Base-by-base conservation (phyloP, 2,329 filamentous ascomycete genomes). In the Hortaea werneckii region DNA sequence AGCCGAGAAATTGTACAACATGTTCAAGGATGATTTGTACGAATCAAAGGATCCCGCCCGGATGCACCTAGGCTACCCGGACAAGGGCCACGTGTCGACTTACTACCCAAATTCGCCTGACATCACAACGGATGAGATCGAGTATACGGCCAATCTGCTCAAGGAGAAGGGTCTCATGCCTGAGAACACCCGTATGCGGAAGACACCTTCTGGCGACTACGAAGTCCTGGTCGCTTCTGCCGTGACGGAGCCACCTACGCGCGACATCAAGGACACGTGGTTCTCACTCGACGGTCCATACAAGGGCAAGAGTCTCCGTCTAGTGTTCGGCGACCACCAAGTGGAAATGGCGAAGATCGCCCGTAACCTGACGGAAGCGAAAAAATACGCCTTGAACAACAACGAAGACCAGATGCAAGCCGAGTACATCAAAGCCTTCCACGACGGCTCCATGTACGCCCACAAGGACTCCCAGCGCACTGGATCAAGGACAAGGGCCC, bases 401-500 rank as follows among this genome's bases (percentile, higher is more conserved):
- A 67, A 65, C 38, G 60, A 74, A 51, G 57, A 58, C 13, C 59
- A 63, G 42, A 73, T 74, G 67, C 63, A 68, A 49, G 63, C 63
- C 9, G 63, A 70, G 44, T 76, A 76, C 47, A 62, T 69, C 29
- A 73, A 72, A 50, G 66, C 67, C 34, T 77, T 76, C 61, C 57
- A 65, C 11, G 72, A 71, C 6, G 74, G 74, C 7, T 71, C 71
- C 4, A 62, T 76, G 48, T 61, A 72, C 40, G 66, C 71, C 1
- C 75, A 72, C 60, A 70, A 72, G 50, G 66, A 73, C 41, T 70
- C 71, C 32, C 73, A 76, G 53, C 65, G 27, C 67, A 66, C 13
- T 78, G 75, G 75, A 75, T 77, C 41, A 65, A 67, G 41, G 73
- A 78, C 55, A 74, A 71, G 50, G 67, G 69, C 4, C 68, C 74